phyloP scores from a whole-genome alignment of 2,329 filamentous ascomycete genomes.

The Cryphonectria parasitica region DNA sequence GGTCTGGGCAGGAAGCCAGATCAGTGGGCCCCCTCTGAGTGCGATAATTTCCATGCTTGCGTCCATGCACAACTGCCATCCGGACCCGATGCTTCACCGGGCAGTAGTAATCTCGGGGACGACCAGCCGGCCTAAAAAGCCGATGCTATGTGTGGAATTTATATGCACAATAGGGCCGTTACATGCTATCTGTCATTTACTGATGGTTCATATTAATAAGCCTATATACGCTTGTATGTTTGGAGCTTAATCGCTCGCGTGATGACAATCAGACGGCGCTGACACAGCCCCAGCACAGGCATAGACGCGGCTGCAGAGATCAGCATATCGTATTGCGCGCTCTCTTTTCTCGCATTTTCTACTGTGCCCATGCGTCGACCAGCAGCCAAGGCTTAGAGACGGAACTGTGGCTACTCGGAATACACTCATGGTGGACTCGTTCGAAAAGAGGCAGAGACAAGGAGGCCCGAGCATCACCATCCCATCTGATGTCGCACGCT shows the following conservation, averaged over 20 bases:
- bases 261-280: conserved; percentile 10
- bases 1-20: neutral
- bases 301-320: neutral
- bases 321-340: neutral
- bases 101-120: neutral
- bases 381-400: neutral
- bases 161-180: neutral
- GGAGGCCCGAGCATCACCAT: neutral
- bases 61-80: neutral
- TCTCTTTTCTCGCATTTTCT: neutral
- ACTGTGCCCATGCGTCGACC: neutral
- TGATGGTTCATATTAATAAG: neutral
- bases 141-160: neutral
- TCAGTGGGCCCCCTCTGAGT: neutral
- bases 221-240: neutral
- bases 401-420: neutral
- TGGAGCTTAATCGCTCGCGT: neutral
- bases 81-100: neutral
- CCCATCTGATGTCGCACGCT: neutral
- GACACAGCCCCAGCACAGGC: neutral
- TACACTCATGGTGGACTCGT: neutral
- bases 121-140: neutral
- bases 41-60: neutral
- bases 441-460: neutral
- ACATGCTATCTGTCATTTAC: neutral